Conservation (phyloP, 352 stramenopile genomes). For the Phytopythium boreale region DNA sequence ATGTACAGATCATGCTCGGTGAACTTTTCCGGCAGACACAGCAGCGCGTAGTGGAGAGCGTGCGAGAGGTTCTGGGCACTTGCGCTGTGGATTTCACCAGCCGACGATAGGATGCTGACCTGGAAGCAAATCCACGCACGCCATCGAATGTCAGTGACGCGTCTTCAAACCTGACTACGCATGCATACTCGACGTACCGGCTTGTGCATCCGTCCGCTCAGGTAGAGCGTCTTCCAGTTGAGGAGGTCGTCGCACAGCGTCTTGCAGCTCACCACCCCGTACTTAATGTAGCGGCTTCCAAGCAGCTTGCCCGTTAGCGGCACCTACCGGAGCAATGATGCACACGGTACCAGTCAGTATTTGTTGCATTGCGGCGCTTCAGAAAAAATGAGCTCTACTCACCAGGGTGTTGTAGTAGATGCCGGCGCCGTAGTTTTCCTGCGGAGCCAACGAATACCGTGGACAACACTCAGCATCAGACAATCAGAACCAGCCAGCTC, state of each 20-base stretch:
- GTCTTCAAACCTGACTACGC: background rate
- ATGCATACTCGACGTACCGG: constrained; percentile 39
- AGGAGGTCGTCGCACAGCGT: constrained; percentile 73
- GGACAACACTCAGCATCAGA: background rate
- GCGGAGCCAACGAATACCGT: background rate
- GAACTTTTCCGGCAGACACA: constrained; percentile 79
- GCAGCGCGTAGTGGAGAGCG: constrained; percentile 70
- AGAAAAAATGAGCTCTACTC: background rate
- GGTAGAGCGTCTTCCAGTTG: constrained; percentile 84
- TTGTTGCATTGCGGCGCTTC: background rate
- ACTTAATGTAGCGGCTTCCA: constrained; percentile 82
- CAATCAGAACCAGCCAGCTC: background rate
- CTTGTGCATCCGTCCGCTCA: constrained; percentile 86
- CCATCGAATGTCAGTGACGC: background rate
- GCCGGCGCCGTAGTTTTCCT: constrained; percentile 74
- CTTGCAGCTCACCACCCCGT: constrained; percentile 83
- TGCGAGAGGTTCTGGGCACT: constrained; percentile 66
- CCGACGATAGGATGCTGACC: constrained; percentile 60
- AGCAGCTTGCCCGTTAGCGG: constrained; percentile 50
- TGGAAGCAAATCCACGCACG: constrained; percentile 11
- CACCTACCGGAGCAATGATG: constrained; percentile 25
- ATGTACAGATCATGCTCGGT: constrained; percentile 82
- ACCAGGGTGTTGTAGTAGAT: constrained; percentile 88
- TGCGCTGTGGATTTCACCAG: constrained; percentile 37
- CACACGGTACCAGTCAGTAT: background rate